Evolutionary conservation across 345 rosid species (phyloP), one percentile per base, ranked within the genome.

Genomic region (Gossypium turneri): DNA sequence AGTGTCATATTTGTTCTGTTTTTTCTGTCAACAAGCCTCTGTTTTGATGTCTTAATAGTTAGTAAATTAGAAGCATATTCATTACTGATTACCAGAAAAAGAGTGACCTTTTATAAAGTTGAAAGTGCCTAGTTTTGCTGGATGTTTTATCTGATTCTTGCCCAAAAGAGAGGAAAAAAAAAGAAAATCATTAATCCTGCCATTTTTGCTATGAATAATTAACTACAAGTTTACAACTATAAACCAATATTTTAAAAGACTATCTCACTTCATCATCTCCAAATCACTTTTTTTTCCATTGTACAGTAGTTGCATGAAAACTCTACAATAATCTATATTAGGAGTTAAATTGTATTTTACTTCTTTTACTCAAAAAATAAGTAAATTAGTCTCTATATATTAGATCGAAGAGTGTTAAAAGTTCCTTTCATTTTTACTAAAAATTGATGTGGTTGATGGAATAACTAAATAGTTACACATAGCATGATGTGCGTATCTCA

Each of bases 371-470:
- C 1, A 34, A 34, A 34, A 34, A 34, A 34, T 34, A 7, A 34
- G 41, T 4, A 34, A 34, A 34, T 34, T 5, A 34, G 0, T 34
- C 0, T 0, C 5, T 34, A 0, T 34, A 34, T 1, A 5, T 34
- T 5, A 34, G 1, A 34, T 34, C 41, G 0, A 34, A 34, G 5
- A 22, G 24, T 22, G 1, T 34, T 34, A 34, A 34, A 34, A 34
- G 7, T 34, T 34, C 1, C 0, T 34, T 34, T 0, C 1, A 5
- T 34, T 34, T 34, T 0, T 34, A 34, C 0, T 34, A 34, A 5
- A 34, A 34, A 34, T 34, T 34, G 1, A 1, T 0, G 6, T 34
- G 6, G 0, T 1, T 34, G 1, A 34, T 34, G 1, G 1, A 34
- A 34, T 34, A 34, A 34, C 5, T 1, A 34, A 34, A 34, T 34